Evolutionary conservation across 2,329 filamentous ascomycete species (phyloP).

Genomic region (Arachnomyces sp.): DNA sequence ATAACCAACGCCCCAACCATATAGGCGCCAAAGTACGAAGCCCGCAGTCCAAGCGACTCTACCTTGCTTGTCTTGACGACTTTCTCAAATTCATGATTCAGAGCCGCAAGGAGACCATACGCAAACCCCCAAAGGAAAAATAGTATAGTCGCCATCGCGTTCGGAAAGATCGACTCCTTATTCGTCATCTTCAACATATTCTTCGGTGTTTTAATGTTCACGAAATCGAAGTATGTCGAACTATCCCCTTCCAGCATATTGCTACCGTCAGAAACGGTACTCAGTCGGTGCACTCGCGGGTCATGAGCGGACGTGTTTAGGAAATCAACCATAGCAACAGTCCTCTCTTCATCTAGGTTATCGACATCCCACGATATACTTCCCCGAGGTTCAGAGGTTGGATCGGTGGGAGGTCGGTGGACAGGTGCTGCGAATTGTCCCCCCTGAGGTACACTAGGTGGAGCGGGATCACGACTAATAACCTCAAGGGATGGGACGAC

Average conservation of each 20-base stretch:
- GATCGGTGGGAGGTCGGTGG: slow-evolving; percentile 3
- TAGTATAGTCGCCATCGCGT: slow-evolving; percentile 16
- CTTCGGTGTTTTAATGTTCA: slow-evolving; percentile 48
- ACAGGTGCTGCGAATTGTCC: too few species aligned
- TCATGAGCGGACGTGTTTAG: slow-evolving; percentile 39
- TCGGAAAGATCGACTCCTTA: slow-evolving; percentile 49
- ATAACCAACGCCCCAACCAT: slow-evolving; percentile 48
- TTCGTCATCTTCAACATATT: slow-evolving; percentile 52
- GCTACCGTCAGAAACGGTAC: slow-evolving; percentile 29
- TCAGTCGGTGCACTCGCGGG: slow-evolving; percentile 23
- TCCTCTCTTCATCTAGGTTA: slow-evolving; percentile 20
- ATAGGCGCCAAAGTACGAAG: slow-evolving; percentile 34
- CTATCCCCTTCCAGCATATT: slow-evolving; percentile 22
- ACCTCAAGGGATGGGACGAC: too few species aligned
- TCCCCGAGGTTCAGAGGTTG: slow-evolving; percentile 1
- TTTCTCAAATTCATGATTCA: slow-evolving; percentile 41
- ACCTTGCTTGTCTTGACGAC: slow-evolving; percentile 36
- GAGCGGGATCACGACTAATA: too few species aligned
- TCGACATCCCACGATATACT: slow-evolving; percentile 6
- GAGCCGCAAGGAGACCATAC: slow-evolving; percentile 42
- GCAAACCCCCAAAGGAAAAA: slow-evolving; percentile 4
- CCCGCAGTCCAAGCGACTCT: slow-evolving; percentile 40
- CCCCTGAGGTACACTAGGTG: too few species aligned
- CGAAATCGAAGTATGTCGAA: slow-evolving; percentile 54
- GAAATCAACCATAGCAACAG: slow-evolving; percentile 46